Conservation (phyloP, 805 yeast genomes). For the Yarrowia keelungensis region DNA sequence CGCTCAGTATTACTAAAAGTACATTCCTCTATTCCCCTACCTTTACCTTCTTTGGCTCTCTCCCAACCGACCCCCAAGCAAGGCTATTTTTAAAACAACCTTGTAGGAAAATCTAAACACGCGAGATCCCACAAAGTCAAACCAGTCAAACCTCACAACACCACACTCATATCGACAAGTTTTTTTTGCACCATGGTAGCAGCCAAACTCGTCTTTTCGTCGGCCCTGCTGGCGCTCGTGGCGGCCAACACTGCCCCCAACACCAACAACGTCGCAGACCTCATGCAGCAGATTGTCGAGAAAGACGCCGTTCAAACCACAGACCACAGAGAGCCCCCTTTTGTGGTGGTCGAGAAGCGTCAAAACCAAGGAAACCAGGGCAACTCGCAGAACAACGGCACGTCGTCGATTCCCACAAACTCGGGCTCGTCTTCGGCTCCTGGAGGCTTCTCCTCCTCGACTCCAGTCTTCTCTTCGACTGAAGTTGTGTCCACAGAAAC, state of each 20-base stretch:
- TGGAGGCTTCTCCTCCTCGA: background rate
- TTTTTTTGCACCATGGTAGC: conserved; percentile 5
- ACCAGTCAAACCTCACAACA: conserved; percentile 1
- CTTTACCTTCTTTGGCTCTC: background rate
- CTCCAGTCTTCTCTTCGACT: background rate
- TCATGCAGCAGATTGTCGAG: conserved; percentile 27
- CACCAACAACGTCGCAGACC: conserved; percentile 29
- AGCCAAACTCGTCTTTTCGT: conserved; percentile 14
- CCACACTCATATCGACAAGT: background rate
- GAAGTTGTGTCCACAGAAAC: background rate
- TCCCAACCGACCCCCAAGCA: background rate
- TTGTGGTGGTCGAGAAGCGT: conserved; percentile 23
- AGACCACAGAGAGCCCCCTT: background rate
- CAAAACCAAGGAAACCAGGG: background rate
- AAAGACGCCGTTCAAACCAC: background rate
- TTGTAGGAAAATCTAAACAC: conserved; percentile 32
- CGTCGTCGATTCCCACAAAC: conserved; percentile 7
- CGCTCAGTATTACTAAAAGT: background rate
- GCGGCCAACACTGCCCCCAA: background rate
- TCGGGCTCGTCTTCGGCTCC: background rate
- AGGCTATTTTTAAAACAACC: conserved; percentile 32
- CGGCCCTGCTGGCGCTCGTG: conserved; percentile 18
- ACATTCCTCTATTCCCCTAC: background rate
- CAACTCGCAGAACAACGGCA: conserved; percentile 13
- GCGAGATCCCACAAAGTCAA: conserved; percentile 4